Evolutionary conservation across 139 green algal species (phyloP).

Genomic region (Diplosphaera chodatii): DNA sequence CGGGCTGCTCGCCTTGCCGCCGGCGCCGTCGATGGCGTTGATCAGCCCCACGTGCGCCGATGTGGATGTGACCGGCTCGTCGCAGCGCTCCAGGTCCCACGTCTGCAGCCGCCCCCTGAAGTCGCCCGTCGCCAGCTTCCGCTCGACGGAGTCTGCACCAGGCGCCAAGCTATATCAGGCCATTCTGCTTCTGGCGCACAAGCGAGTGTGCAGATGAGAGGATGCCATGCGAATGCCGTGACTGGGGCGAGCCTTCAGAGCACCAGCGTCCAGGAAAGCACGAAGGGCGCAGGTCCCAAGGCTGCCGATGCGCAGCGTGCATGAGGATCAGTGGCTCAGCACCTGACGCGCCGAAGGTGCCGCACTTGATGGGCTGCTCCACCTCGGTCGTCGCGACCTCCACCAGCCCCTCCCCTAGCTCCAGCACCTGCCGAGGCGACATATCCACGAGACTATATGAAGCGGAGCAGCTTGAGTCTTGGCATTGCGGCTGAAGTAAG

Average conservation of each 20-base stretch:
- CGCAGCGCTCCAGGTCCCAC: conserved; percentile 66
- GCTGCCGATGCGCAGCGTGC: too few species aligned
- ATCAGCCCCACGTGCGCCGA: conserved; percentile 76
- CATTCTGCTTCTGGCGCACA: too few species aligned
- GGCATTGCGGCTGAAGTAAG: too few species aligned
- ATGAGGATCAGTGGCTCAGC: too few species aligned
- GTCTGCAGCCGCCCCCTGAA: conserved; percentile 61
- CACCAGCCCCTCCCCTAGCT: conserved; percentile 67
- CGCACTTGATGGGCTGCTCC: conserved; percentile 65
- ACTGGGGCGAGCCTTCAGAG: too few species aligned
- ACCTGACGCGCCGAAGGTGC: conserved; percentile 63
- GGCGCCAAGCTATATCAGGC: too few species aligned
- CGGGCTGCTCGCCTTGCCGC: conserved; percentile 69
- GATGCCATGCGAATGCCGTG: too few species aligned
- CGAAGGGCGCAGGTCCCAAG: too few species aligned
- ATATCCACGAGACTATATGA: too few species aligned
- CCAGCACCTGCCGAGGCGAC: conserved; percentile 10
- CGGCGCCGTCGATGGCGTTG: conserved; percentile 75
- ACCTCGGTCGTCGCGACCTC: conserved; percentile 47
- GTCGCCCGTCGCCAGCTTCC: conserved; percentile 67
- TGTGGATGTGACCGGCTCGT: conserved; percentile 38
- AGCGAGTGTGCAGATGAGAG: too few species aligned
- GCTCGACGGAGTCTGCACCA: conserved; percentile 25
- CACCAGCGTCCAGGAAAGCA: too few species aligned
- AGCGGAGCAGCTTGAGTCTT: too few species aligned